These are phyloP conservation scores for Aspergillus melleus DNA, from an alignment of 2,329 filamentous ascomycete genomes.

Conservation along the genomic window DNA sequence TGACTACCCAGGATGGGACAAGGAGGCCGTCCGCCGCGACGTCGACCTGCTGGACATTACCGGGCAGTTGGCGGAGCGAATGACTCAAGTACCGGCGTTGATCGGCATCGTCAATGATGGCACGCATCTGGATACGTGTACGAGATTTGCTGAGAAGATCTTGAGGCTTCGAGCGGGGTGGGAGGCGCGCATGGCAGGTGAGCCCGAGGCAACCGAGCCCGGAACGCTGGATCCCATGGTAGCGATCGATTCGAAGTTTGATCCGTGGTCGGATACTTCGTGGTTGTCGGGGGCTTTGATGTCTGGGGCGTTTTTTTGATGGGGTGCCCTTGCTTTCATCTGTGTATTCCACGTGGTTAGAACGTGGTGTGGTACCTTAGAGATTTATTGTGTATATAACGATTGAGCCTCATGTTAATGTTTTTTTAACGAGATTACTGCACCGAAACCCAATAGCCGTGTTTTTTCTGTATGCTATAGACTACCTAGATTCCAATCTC, in stretches of 20 bases:
- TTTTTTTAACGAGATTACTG: too few relatives aligned
- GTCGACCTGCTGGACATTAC: constrained; percentile 40
- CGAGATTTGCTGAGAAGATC: background rate
- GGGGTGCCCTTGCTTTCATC: background rate
- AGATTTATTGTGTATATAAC: too few relatives aligned
- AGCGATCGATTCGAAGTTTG: background rate
- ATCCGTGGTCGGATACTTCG: background rate
- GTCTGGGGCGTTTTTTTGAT: background rate
- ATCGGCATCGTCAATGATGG: constrained; percentile 5
- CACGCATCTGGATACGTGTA: background rate
- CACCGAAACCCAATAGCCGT: too few relatives aligned
- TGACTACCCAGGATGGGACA: constrained; percentile 47
- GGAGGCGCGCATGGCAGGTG: background rate
- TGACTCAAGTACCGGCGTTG: constrained; percentile 11
- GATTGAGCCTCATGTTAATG: too few relatives aligned
- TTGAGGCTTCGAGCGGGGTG: background rate
- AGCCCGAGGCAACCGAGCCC: background rate
- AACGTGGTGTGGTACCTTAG: too few relatives aligned
- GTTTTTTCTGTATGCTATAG: too few relatives aligned
- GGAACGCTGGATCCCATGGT: background rate
- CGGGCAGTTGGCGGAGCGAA: constrained; percentile 24
- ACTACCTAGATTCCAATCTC: too few relatives aligned
- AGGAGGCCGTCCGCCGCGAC: constrained; percentile 35
- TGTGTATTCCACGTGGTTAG: background rate
- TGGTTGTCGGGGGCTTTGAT: background rate